Base-by-base conservation (phyloP, 148 eudicot genomes). In the Agrostemma githago region DNA sequence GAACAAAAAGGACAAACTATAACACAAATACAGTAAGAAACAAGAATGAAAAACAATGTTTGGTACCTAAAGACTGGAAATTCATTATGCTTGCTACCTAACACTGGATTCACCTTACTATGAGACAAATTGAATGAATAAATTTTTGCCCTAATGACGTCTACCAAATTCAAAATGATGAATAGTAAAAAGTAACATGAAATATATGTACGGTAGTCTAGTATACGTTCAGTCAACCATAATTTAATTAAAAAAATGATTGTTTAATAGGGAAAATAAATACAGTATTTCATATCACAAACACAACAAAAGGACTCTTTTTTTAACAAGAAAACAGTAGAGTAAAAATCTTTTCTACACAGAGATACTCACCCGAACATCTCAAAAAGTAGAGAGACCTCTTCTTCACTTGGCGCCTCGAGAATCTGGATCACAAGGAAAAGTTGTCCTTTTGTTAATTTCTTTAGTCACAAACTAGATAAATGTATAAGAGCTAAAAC, bases 341-440 rank as follows among this genome's bases (percentile, higher is more conserved):
- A 26, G 20, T 9, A 16, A 8, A 43, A 12, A 61, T 59, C 43
- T 53, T 21, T 68, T 58, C 57, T 56, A 74, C 60, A 66, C 20
- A 17, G 59, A 76, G 46, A 57, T 62, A 86, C 87, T 84, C 76
- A 92, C 98, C 91, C 85, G 83, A 92, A 95, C 73, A 92, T 78
- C 81, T 85, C 92, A 74, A 87, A 84, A 57, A 95, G 96, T 71
- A 92, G 78, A 68, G 97, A 80, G 79, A 95, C 90, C 82, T 95
- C 98, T 82, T 95, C 96, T 72, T 92, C 98, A 77, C 78, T 88
- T 74, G 98, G 97, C 37, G 90, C 83, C 83, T 86, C 92, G 78
- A 92, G 96, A 79, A 95, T 95, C 98, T 95, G 83, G 68, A 75
- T 48, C 76, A 86, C 64, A 81, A 58, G 78, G 46, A 82, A 82